Evolutionary conservation across 148 eudicot genomes (phyloP), one percentile per base, ranked within the genome.

Genomic region (Nepenthes gracilis): DNA sequence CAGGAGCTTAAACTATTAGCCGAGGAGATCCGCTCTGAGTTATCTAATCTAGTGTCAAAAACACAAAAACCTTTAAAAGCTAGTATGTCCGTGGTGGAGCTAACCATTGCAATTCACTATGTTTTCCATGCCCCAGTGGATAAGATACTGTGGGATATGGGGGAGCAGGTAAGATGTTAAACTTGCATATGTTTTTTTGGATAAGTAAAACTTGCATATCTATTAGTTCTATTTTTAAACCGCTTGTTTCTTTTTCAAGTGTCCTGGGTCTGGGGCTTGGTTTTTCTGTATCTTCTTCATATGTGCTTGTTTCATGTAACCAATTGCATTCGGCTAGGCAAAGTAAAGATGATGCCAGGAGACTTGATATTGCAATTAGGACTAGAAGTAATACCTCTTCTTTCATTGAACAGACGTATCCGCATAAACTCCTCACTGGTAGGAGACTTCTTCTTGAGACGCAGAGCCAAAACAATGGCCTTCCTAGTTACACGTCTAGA

Each of bases 121-220:
- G 89, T 90, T 59, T 90, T 87, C 73, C 74, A 83, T 67, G 83
- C 89, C 23, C 97, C 97, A 13, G 53, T 85, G 80, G 97, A 91
- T 82, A 91, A 91, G 62, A 91, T 87, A 71, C 63, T 85, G 67
- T 91, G 97, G 95, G 97, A 87, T 81, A 71, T 68, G 54, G 92
- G 78, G 57, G 85, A 86, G 38, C 95, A 91, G 62, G 95, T 91
- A 80, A 75, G 81, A 57, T 47, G 47, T 37, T 57, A 56, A 51
- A 56, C 5, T 52, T 52, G 8, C 2, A 13, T 12, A 32, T 48
- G 55, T 14, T 52, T 52, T 32, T 12, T 1, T 14, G 5, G 6
- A 13, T 14, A 52, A 11, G 14, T n/a, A 64, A 33, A 12, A 50
- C 34, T 12, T 49, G 0, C 9, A 49, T n/a, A 23, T 23, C 23